Evolutionary conservation across 768 basidiomycete species (phyloP), one percentile per base, ranked within the genome.

Genomic region (Mycena sanguinolenta): DNA sequence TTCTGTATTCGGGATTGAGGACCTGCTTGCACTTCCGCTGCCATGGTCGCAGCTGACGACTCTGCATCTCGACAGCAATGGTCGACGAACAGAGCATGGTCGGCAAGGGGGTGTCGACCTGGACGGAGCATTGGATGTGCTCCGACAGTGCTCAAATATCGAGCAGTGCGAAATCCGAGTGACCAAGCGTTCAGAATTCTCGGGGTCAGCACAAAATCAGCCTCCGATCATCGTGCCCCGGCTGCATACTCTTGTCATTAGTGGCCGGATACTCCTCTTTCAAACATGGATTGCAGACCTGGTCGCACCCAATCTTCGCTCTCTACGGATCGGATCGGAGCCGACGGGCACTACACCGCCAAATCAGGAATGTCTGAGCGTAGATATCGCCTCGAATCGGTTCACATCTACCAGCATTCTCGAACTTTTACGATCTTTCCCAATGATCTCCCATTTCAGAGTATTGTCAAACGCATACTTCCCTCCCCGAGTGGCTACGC

Each of bases 31-130:
- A 21, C 44, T 62, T 9, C 44, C 60, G 17, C 13, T 62, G 4
- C 19, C 12, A 52, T 62, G 60, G 60, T 16, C 49, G 6, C 46
- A 49, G 32, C 32, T 62, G n/a, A 62, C 60, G 30, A 17, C 12
- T 25, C 60, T 62, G 30, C 25, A 12, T 23, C 60, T 62, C 14
- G 9, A 13, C n/a, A 50, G 46, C 32, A 50, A n/a, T 50, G 30
- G 30, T 25, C 13, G 16, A 7, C 38, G 46, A 34, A 23, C 49
- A 16, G n/a, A n/a, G n/a, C n/a, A n/a, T n/a, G n/a, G n/a, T n/a
- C n/a, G n/a, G n/a, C n/a, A n/a, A n/a, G n/a, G n/a, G n/a, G n/a
- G n/a, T n/a, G n/a, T n/a, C n/a, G n/a, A n/a, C n/a, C n/a, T n/a
- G n/a, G n/a, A n/a, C n/a, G n/a, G 60, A 25, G 1, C 46, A 36